A percentile compares a stretch with the other conserved stretches of the same genome.
Conservation (phyloP, 2,329 filamentous ascomycete species). For the Nothomitra cinnamomea region DNA sequence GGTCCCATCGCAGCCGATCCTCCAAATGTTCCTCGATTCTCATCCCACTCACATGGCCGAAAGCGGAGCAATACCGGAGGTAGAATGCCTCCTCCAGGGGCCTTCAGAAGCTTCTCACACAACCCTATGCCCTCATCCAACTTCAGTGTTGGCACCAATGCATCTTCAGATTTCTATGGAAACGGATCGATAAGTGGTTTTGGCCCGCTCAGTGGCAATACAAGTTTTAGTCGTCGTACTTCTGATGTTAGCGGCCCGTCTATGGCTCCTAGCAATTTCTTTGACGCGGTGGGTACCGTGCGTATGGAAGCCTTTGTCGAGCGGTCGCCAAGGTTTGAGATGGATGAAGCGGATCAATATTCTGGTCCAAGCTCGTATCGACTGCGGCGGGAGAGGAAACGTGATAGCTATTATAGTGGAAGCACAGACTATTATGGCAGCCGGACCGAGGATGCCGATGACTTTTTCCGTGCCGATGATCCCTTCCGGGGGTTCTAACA, state of each 20-base stretch:
- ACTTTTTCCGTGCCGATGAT: conserved; percentile 25
- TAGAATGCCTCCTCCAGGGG: conserved; percentile 44
- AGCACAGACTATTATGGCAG: conserved; percentile 17
- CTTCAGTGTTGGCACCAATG: conserved; percentile 38
- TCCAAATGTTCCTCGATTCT: conserved; percentile 35
- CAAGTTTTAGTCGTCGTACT: conserved; percentile 33
- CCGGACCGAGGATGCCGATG: conserved; percentile 22
- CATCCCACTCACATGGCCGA: conserved; percentile 43
- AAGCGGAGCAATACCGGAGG: conserved; percentile 75
- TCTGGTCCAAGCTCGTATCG: conserved; percentile 12
- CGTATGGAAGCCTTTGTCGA: conserved; percentile 92
- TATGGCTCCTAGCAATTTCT: conserved; percentile 12
- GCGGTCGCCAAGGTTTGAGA: not conserved
- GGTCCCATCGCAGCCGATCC: conserved; percentile 23
- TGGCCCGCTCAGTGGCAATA: conserved; percentile 20
- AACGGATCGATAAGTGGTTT: conserved; percentile 26
- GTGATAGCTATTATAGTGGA: conserved; percentile 17
- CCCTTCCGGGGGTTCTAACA: conserved; percentile 29
- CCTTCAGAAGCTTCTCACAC: conserved; percentile 63
- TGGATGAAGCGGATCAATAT: conserved; percentile 7
- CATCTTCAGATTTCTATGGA: conserved; percentile 28
- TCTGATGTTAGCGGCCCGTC: conserved; percentile 33
- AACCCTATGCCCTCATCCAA: conserved; percentile 22
- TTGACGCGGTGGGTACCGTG: conserved; percentile 45
- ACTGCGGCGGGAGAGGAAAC: conserved; percentile 11